Percentiles rank a stretch among this genome's conserved stretches.
These are phyloP conservation scores for Pichia occidentalis DNA, from an alignment of 805 yeast species.

Conservation along the genomic window DNA sequence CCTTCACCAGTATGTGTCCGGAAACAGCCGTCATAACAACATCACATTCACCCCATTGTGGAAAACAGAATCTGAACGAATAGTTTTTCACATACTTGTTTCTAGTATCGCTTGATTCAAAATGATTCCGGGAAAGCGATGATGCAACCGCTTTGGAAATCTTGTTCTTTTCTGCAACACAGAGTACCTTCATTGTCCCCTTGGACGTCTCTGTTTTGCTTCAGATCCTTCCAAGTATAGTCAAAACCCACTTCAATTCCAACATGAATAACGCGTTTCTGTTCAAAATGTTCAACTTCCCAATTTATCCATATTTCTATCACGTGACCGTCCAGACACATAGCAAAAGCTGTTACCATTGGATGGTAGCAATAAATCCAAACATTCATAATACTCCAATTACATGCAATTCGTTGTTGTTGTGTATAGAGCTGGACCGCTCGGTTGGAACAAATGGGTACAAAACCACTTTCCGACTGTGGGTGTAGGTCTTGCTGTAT, in stretches of 20 bases:
- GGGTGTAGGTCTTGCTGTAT: no score
- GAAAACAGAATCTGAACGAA: constrained; percentile 65
- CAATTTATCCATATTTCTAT: no score
- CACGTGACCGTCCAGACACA: no score
- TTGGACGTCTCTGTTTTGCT: no score
- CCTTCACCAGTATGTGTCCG: constrained; percentile 73
- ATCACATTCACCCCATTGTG: constrained; percentile 52
- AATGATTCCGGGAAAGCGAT: constrained; percentile 48
- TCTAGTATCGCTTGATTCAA: constrained; percentile 37
- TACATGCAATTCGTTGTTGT: no score
- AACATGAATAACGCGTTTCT: background rate
- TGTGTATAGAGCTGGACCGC: no score
- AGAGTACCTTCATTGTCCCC: constrained; percentile 66
- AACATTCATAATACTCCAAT: no score
- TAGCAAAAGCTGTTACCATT: no score
- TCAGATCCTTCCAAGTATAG: background rate
- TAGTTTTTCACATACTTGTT: constrained; percentile 71
- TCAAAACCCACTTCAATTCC: background rate
- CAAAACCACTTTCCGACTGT: no score
- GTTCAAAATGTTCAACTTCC: no score
- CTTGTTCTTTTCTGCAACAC: constrained; percentile 97
- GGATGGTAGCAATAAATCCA: no score
- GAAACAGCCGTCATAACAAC: constrained; percentile 89
- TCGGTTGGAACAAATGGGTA: no score
- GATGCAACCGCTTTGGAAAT: constrained; percentile 79